phyloP scores from a whole-genome alignment of 1,284 basidiomycete species.

The Rhodotorula mucilaginosa region DNA sequence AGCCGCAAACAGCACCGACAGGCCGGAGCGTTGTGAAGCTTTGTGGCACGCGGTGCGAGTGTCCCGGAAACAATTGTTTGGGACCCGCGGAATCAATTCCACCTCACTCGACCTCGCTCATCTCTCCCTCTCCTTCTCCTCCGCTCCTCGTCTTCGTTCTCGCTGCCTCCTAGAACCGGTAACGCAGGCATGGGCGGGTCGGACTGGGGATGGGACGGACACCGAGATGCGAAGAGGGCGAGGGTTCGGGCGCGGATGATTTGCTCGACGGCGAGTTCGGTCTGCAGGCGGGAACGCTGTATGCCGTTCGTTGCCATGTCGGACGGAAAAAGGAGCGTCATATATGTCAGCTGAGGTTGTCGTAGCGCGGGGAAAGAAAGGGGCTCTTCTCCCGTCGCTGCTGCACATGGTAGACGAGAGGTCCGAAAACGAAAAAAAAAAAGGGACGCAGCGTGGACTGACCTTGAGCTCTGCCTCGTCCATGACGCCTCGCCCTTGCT shows the following conservation, averaged over 20 bases:
- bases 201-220: conserved; percentile 12
- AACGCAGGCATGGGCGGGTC: neutral
- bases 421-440: no score
- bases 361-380: neutral
- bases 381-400: no score
- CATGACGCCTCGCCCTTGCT: conserved; percentile 19
- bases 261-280: conserved; percentile 25
- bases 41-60: no score
- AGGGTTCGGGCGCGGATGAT: conserved; percentile 35
- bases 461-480: conserved; percentile 30
- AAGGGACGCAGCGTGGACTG: neutral
- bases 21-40: no score
- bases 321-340: neutral
- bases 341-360: neutral
- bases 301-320: neutral
- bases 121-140: conserved; percentile 17
- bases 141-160: conserved; percentile 15
- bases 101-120: conserved; percentile 24
- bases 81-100: conserved; percentile 1
- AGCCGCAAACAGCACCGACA: no score
- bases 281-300: conserved; percentile 17
- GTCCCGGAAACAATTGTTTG: no score
- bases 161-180: neutral
- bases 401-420: neutral
- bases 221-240: conserved; percentile 26